Conservation (phyloP, 2,329 filamentous ascomycete genomes). For the Neonectria coccinea region DNA sequence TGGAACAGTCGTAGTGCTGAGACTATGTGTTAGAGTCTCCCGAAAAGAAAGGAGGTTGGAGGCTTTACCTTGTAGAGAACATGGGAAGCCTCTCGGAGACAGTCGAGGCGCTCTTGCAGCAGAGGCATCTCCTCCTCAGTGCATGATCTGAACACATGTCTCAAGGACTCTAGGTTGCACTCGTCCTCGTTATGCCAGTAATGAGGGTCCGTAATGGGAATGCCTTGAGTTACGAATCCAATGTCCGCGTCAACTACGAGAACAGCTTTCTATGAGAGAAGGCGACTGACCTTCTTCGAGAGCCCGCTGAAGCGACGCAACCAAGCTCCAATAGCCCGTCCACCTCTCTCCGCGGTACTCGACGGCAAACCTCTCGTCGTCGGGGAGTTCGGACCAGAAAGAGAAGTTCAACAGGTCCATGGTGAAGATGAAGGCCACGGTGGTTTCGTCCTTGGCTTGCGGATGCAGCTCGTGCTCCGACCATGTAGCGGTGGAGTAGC, state of each 20-base stretch:
- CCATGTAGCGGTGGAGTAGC: constrained; percentile 89
- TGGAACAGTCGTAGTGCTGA: constrained; percentile 80
- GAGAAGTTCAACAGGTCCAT: constrained; percentile 98
- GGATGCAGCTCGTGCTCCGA: constrained; percentile 91
- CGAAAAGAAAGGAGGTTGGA: not conserved
- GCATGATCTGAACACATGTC: constrained; percentile 84
- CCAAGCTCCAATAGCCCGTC: constrained; percentile 96
- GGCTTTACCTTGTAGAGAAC: constrained; percentile 78
- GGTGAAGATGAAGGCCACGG: constrained; percentile 93
- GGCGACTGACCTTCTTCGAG: constrained; percentile 77
- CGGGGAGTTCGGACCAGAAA: constrained; percentile 85
- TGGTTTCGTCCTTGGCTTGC: constrained; percentile 80
- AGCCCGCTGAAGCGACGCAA: constrained; percentile 87
- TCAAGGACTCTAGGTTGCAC: constrained; percentile 79
- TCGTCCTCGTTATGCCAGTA: constrained; percentile 86
- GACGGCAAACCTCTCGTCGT: constrained; percentile 82
- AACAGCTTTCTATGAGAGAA: constrained; percentile 9
- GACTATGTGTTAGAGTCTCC: constrained; percentile 26
- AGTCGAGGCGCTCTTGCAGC: constrained; percentile 79
- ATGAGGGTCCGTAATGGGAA: constrained; percentile 87
- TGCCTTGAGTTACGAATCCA: constrained; percentile 61
- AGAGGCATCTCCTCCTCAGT: constrained; percentile 91
- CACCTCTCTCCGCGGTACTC: constrained; percentile 84
- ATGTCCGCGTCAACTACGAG: constrained; percentile 15
- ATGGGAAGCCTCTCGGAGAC: constrained; percentile 84